Base-by-base conservation (phyloP, 768 basidiomycete genomes). In the Gymnopilus junonius region DNA sequence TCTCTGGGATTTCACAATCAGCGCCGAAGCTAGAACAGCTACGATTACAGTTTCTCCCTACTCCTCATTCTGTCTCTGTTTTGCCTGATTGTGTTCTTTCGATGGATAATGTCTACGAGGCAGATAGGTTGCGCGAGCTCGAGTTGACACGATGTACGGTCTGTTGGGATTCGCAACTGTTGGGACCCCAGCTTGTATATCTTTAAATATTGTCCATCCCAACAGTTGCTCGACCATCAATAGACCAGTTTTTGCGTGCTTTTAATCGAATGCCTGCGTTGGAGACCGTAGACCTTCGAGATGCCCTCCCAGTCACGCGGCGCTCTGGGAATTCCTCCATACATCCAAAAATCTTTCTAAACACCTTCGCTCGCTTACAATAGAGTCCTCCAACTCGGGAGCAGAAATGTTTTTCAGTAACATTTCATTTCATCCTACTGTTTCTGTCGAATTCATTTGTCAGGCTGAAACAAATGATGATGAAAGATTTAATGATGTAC, bases 101-200 rank as follows among this genome's bases (percentile, higher is more conserved):
- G 23, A 43, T 29, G 1, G 46, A 15, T 21, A 39, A 34, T 11
- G 37, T 62, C 8, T 39, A 7, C 4, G 48, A 58, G 34, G 53
- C 53, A 34, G 40, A 35, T 53, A 48, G 57, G 7, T 31, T 63
- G 11, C 32, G n/a, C 29, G 27, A 50, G 21, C n/a, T 63, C n/a
- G 51, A 51, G 20, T 7, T 63, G 12, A 37, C 29, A 5, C 39
- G 57, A 7, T 53, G 57, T 45, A 20, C 23, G 6, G 43, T 63
- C 39, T 37, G 46, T 37, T 63, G 50, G 62, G 42, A 45, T 25
- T 42, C 31, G 7, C 62, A 55, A n/a, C 46, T 54, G 17, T 63
- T 39, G 43, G 37, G 23, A 20, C 37, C 31, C 12, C 29, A 43
- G 23, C 42, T 63, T 23, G 58, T 50, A 4, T 21, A 29, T 17